These are phyloP conservation scores for Aspergillus viridinutans DNA, from an alignment of 2,329 filamentous ascomycete genomes.

Conservation along the genomic window DNA sequence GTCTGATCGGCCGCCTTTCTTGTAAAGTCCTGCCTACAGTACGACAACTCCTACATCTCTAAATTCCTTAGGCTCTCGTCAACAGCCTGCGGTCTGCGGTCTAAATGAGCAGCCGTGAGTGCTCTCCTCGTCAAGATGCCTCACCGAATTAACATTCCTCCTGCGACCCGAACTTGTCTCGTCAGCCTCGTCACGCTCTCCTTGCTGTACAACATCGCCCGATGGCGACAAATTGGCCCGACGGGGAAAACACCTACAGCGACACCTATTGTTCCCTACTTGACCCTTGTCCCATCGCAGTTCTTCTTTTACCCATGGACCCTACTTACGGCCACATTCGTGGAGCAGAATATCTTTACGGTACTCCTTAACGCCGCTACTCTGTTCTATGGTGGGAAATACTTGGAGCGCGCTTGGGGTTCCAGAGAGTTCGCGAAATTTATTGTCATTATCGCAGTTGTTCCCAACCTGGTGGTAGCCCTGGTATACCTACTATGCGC, in stretches of 20 bases:
- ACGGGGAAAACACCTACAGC: slow-evolving; percentile 34
- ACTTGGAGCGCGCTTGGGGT: slow-evolving; percentile 94
- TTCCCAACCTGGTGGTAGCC: slow-evolving; percentile 77
- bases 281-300: slow-evolving; percentile 77
- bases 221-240: slow-evolving; percentile 65
- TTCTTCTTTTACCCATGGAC: slow-evolving; percentile 93
- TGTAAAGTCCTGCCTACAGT: not conserved
- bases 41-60: slow-evolving; percentile 1
- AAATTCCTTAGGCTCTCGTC: slow-evolving; percentile 10
- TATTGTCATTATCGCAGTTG: slow-evolving; percentile 67
- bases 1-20: slow-evolving; percentile 3
- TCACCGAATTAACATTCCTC: slow-evolving; percentile 84
- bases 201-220: slow-evolving; percentile 65
- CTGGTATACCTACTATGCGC: slow-evolving; percentile 70
- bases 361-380: slow-evolving; percentile 71
- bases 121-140: slow-evolving; percentile 55
- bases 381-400: slow-evolving; percentile 86
- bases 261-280: slow-evolving; percentile 71
- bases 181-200: slow-evolving; percentile 72
- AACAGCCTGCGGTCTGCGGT: slow-evolving; percentile 19
- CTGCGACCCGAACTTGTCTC: slow-evolving; percentile 79
- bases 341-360: slow-evolving; percentile 91
- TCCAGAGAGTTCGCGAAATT: slow-evolving; percentile 90
- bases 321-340: slow-evolving; percentile 76
- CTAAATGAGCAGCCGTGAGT: slow-evolving; percentile 16